Percentiles rank a stretch among this genome's conserved stretches.
Conservation (phyloP, 1,284 basidiomycete genomes). For the Trichosporon ovoides region DNA sequence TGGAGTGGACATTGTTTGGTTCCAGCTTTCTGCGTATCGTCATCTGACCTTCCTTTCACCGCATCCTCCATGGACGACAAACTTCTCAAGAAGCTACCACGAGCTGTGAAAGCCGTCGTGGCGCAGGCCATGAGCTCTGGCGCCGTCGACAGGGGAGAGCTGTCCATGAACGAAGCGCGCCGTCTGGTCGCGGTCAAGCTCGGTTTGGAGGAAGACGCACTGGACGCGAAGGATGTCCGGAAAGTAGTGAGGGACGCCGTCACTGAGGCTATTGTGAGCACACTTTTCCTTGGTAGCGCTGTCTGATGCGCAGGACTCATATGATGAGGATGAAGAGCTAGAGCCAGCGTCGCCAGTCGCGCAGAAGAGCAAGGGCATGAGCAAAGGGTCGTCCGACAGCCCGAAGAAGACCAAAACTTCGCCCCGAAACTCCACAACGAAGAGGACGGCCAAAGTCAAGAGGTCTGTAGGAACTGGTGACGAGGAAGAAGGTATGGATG, state of each 20-base stretch:
- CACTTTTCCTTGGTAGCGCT: too few species aligned
- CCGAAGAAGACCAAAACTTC: slow-evolving; percentile 7
- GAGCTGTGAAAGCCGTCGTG: slow-evolving; percentile 18
- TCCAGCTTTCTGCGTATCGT: slow-evolving; percentile 5
- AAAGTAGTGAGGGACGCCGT: slow-evolving; percentile 46
- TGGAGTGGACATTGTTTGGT: slow-evolving; percentile 13
- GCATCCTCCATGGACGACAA: slow-evolving; percentile 8
- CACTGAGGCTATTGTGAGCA: slow-evolving; percentile 36
- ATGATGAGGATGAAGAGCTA: slow-evolving; percentile 12
- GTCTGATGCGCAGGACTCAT: background rate
- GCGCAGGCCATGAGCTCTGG: slow-evolving; percentile 24
- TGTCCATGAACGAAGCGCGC: slow-evolving; percentile 34
- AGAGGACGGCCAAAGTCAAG: background rate
- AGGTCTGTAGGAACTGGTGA: background rate
- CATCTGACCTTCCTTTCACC: background rate
- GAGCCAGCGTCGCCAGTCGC: background rate
- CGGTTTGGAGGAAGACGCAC: slow-evolving; percentile 23
- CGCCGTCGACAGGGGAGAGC: slow-evolving; percentile 26
- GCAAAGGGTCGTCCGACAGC: slow-evolving; percentile 8
- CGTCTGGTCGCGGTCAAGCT: slow-evolving; percentile 20
- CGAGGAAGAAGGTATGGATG: background rate
- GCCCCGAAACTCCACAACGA: background rate
- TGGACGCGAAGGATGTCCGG: slow-evolving; percentile 31
- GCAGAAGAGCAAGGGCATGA: background rate
- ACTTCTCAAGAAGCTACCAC: slow-evolving; percentile 5